Evolutionary conservation across 257 asterid species (phyloP), one percentile per base, ranked within the genome.

Genomic region (Perilla frutescens): DNA sequence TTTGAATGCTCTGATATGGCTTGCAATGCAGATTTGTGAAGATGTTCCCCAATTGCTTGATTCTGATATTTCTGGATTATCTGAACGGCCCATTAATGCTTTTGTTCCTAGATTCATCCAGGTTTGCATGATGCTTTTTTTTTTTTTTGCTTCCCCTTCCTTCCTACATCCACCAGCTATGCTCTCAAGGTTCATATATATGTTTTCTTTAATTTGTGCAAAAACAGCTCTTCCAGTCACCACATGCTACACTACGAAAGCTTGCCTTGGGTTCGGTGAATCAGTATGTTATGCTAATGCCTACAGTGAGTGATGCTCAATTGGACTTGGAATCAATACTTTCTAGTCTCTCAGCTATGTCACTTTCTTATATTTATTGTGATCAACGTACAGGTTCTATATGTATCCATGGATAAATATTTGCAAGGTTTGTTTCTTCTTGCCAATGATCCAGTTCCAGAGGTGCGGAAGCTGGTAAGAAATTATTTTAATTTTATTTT

Each of bases 251-350:
- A 62, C 72, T 95, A 57, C 80, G 96, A 76, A 95, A 88, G 88
- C 95, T 95, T 59, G 85, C 98, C 44, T 73, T 95, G 88, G 87
- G 91, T 81, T 87, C 96, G 44, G 98, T 95, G 68, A 92, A 95
- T 86, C 96, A 92, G 71, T 95, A 77, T 87, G 84, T 95, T 54
- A 92, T 95, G 97, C 82, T 95, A 78, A 95, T 95, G 99, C 99
- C 99, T 59, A 72, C 80, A 34, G 99, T 92, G 79, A 84, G 95
- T 66, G 82, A 37, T 58, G 72, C 37, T 72, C 15, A 56, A 39
- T 54, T 54, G 51, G 62, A 53, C 72, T 59, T 49, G 3, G 20
- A 77, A 74, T 63, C 55, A 44, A 69, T 70, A 29, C 26, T 48
- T 37, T 60, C 60, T 26, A 60, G 61, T 53, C 60, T 61, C 43